Conservation (phyloP, 2,329 filamentous ascomycete species). For the Hymenoscyphus linearis region DNA sequence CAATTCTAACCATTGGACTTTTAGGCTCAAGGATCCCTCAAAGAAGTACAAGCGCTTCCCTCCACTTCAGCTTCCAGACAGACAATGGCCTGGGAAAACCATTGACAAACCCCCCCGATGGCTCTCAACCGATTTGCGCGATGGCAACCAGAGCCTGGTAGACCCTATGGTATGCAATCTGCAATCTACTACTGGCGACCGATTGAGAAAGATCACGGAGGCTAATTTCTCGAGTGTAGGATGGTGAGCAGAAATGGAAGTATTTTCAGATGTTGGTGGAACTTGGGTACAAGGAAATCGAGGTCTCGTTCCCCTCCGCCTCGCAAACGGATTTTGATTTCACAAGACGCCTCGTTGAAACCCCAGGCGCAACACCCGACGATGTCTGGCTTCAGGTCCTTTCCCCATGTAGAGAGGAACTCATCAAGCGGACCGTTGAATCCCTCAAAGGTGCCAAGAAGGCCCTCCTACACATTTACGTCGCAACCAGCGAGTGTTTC, state of each 20-base stretch:
- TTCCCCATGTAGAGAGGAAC: conserved; percentile 83
- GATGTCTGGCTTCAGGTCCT: conserved; percentile 92
- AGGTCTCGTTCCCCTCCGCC: conserved; percentile 91
- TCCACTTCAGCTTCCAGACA: conserved; percentile 55
- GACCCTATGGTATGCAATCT: conserved; percentile 76
- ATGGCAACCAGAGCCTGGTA: conserved; percentile 90
- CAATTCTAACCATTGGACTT: neutral
- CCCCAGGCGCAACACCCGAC: conserved; percentile 74
- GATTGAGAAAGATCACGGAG: neutral
- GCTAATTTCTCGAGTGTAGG: conserved; percentile 43
- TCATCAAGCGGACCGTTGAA: conserved; percentile 85
- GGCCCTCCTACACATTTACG: conserved; percentile 90
- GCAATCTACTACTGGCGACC: neutral
- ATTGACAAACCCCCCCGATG: conserved; percentile 85
- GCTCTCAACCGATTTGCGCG: conserved; percentile 82
- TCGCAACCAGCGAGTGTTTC: conserved; percentile 95
- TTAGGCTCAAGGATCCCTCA: conserved; percentile 67
- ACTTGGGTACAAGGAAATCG: conserved; percentile 95
- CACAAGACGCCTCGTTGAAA: conserved; percentile 79
- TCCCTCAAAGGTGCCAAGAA: conserved; percentile 86
- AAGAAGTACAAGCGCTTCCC: conserved; percentile 69
- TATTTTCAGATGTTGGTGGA: conserved; percentile 94
- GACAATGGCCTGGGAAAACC: conserved; percentile 44
- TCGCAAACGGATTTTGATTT: conserved; percentile 97
- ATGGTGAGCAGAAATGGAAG: conserved; percentile 87